phyloP scores from a whole-genome alignment of 306 rosid species.

The Leucaena leucocephala region DNA sequence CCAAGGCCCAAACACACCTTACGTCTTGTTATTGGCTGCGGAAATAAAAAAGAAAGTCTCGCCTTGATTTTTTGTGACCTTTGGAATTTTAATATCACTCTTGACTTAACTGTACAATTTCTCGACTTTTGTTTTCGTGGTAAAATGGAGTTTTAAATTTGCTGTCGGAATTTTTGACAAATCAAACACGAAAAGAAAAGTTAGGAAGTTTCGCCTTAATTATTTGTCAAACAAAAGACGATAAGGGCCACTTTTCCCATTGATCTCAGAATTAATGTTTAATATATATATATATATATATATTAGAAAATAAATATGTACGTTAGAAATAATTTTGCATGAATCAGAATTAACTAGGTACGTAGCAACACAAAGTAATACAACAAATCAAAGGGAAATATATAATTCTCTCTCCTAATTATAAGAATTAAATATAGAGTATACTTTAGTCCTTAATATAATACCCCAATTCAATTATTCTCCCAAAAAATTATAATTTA shows the following conservation, averaged over 20 bases:
- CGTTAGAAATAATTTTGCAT: background rate
- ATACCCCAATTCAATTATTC: no score
- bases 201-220: background rate
- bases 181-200: background rate
- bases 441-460: no score
- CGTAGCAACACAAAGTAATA: background rate
- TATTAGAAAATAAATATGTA: no score
- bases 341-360: no score
- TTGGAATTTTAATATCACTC: background rate
- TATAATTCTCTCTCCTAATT: no score
- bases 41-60: background rate
- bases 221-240: background rate
- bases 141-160: background rate
- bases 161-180: background rate
- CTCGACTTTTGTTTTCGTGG: background rate
- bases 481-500: no score
- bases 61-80: background rate
- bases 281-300: no score
- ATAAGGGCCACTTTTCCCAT: background rate
- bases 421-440: no score
- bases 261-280: background rate
- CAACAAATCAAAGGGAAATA: background rate
- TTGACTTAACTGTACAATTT: background rate
- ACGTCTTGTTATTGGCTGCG: background rate
- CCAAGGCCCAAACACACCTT: background rate